These are phyloP conservation scores for Bipolaris zeicola DNA, from an alignment of 2,329 filamentous ascomycete genomes.

Conservation along the genomic window DNA sequence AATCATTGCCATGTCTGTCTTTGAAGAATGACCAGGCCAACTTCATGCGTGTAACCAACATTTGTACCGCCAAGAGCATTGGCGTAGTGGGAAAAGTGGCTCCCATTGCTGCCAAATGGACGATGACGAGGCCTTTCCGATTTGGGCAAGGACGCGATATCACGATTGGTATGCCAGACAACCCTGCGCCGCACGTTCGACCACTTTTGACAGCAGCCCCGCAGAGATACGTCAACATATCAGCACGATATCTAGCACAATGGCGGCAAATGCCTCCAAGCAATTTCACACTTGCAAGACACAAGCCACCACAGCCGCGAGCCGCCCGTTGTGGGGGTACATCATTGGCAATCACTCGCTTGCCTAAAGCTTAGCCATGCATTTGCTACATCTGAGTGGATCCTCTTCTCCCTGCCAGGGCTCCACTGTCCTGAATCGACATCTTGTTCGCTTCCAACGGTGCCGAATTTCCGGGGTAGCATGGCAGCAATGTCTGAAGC, in stretches of 20 bases:
- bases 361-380: conserved; percentile 21
- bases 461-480: conserved; percentile 3
- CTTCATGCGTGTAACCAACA: too few species aligned
- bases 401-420: conserved; percentile 1
- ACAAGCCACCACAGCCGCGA: not conserved
- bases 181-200: not conserved
- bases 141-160: conserved; percentile 10
- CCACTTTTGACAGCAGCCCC: not conserved
- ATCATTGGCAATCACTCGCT: not conserved
- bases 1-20: too few species aligned
- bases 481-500: conserved; percentile 1
- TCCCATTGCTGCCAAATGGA: not conserved
- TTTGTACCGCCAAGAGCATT: too few species aligned
- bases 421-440: not conserved
- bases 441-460: not conserved
- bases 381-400: conserved; percentile 26
- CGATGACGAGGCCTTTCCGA: conserved; percentile 17
- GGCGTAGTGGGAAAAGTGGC: not conserved
- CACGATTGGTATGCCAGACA: not conserved
- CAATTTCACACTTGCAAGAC: not conserved
- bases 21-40: too few species aligned
- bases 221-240: not conserved
- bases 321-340: not conserved
- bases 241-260: too few species aligned
- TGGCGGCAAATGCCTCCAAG: not conserved